A percentile compares a stretch with the other conserved stretches of the same genome.
These are phyloP conservation scores for Flaveria robusta DNA, from an alignment of 129 eudicot genomes.

Conservation along the genomic window DNA sequence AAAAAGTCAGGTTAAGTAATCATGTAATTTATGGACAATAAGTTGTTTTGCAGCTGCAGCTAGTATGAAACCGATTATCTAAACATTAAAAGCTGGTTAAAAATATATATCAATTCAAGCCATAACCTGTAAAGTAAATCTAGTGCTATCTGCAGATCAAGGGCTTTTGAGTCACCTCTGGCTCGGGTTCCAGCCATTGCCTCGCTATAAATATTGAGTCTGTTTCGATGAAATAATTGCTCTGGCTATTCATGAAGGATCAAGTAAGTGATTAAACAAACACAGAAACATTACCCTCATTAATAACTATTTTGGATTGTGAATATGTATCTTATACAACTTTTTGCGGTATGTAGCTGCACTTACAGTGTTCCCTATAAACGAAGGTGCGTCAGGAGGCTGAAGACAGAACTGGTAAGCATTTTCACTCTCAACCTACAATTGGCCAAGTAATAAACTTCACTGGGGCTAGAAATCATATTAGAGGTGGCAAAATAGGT, in stretches of 20 bases:
- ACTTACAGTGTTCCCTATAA: constrained; percentile 97
- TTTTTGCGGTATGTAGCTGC: constrained; percentile 20
- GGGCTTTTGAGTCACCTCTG: constrained; percentile 68
- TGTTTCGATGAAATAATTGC: constrained; percentile 78
- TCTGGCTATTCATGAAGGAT: constrained; percentile 80
- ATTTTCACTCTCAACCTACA: constrained; percentile 84
- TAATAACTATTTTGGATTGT: background rate
- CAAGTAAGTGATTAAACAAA: constrained; percentile 39
- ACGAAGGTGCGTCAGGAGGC: constrained; percentile 93
- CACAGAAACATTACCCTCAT: constrained; percentile 25
- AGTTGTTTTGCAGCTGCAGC: constrained; percentile 4
- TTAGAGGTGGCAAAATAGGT: background rate
- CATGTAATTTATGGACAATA: background rate
- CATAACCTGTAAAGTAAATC: constrained; percentile 88
- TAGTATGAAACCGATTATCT: background rate
- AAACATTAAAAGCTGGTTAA: constrained; percentile 8
- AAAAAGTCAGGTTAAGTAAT: constrained; percentile 7
- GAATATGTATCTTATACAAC: background rate
- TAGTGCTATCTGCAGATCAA: constrained; percentile 75
- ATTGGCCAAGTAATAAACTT: background rate
- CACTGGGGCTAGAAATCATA: constrained; percentile 1
- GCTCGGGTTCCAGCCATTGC: constrained; percentile 99
- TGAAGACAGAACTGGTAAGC: constrained; percentile 94
- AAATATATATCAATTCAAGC: constrained; percentile 14
- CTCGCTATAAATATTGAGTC: constrained; percentile 69